phyloP scores from a whole-genome alignment of 257 asterid genomes.

The Striga asiatica region DNA sequence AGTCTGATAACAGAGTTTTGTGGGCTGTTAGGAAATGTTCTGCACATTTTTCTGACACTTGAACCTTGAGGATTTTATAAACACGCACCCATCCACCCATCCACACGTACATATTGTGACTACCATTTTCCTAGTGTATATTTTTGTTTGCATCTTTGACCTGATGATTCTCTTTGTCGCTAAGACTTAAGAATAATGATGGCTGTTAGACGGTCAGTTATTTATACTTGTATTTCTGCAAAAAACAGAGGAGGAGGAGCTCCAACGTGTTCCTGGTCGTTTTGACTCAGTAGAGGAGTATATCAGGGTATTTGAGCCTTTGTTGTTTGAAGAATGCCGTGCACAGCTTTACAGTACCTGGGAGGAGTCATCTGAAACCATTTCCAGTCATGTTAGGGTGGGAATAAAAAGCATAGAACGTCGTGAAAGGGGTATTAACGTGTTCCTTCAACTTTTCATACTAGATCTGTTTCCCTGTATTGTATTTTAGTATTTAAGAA shows the following conservation, averaged over 20 bases:
- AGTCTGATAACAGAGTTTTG: background rate
- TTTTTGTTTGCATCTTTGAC: background rate
- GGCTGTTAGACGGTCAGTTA: background rate
- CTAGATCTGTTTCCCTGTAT: constrained; percentile 1
- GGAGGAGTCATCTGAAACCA: constrained; percentile 76
- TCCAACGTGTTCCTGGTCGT: constrained; percentile 78
- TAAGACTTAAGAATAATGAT: background rate
- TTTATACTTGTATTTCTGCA: constrained; percentile 10
- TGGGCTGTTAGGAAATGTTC: background rate
- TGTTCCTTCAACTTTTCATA: constrained; percentile 3
- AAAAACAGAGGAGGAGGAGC: constrained; percentile 82
- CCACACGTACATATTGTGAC: too few species aligned
- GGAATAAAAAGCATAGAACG: constrained; percentile 64
- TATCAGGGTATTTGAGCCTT: constrained; percentile 87
- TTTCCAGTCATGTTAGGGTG: constrained; percentile 64
- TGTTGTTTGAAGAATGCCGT: constrained; percentile 96
- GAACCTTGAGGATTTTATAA: background rate
- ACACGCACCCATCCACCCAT: too few species aligned
- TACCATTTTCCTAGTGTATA: background rate
- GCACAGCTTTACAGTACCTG: constrained; percentile 90
- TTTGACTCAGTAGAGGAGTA: constrained; percentile 95
- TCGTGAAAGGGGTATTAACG: constrained; percentile 79
- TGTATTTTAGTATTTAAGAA: background rate
- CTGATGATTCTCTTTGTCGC: background rate
- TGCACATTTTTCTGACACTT: background rate